These are phyloP conservation scores for Ustanciosporium gigantosporum DNA, from an alignment of 1,284 basidiomycete species.

Conservation along the genomic window DNA sequence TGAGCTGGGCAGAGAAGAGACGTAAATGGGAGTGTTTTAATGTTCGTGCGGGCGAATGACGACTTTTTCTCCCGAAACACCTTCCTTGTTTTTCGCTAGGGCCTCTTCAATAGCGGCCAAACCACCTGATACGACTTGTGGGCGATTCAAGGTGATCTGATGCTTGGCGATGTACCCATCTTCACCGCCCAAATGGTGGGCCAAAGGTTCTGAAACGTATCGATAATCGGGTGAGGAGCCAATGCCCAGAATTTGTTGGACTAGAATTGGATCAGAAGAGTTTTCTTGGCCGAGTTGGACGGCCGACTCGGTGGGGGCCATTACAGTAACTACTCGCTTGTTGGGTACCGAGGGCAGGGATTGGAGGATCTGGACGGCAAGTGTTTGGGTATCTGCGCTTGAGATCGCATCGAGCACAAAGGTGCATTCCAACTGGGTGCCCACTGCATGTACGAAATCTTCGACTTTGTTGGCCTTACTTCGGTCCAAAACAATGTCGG, in stretches of 20 bases:
- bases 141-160: constrained; percentile 27
- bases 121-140: constrained; percentile 34
- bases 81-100: constrained; percentile 36
- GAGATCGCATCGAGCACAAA: constrained; percentile 46
- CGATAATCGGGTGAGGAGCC: constrained; percentile 21
- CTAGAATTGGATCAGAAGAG: constrained; percentile 1
- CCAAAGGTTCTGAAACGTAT: constrained; percentile 22
- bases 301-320: constrained; percentile 12
- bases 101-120: constrained; percentile 31
- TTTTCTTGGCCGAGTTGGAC: neutral
- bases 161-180: constrained; percentile 36
- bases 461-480: constrained; percentile 6
- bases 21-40: too few species aligned
- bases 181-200: constrained; percentile 33
- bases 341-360: constrained; percentile 1
- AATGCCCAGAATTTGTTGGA: constrained; percentile 14
- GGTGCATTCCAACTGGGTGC: neutral
- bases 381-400: constrained; percentile 17
- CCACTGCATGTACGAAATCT: constrained; percentile 13
- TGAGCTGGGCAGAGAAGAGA: too few species aligned
- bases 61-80: constrained; percentile 43
- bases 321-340: constrained; percentile 25
- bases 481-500: constrained; percentile 32
- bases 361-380: constrained; percentile 41
- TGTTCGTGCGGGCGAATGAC: constrained; percentile 30